Conservation (phyloP, 768 basidiomycete species). For the Collybia sordida region DNA sequence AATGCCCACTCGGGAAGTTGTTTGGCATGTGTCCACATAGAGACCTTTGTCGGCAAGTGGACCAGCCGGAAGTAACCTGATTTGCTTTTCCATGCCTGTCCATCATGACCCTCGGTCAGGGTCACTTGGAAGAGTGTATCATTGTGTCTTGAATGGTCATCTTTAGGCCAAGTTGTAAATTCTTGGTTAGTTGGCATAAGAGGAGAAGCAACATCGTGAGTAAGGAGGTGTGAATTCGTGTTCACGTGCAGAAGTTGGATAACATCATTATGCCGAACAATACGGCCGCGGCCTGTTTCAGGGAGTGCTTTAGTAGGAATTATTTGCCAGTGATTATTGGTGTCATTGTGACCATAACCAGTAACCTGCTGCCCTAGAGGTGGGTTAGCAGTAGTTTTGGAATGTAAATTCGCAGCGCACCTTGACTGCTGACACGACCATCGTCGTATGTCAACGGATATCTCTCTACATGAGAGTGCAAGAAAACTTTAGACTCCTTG, state of each 20-base stretch:
- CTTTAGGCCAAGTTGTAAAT: conserved; percentile 89
- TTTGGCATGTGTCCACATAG: conserved; percentile 88
- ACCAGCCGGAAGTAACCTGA: conserved; percentile 89
- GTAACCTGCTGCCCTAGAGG: conserved; percentile 88
- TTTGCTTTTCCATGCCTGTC: conserved; percentile 91
- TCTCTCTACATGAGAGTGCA: conserved; percentile 89
- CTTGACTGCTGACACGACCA: conserved; percentile 92
- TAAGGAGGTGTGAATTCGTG: conserved; percentile 81
- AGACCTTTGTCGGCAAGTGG: conserved; percentile 87
- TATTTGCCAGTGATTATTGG: conserved; percentile 95
- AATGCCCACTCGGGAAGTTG: conserved; percentile 95
- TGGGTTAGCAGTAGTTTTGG: conserved; percentile 1
- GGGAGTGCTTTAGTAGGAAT: conserved; percentile 94
- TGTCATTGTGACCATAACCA: conserved; percentile 90
- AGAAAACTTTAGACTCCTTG: conserved; percentile 89
- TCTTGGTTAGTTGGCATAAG: conserved; percentile 98
- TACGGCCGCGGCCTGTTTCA: conserved; percentile 88
- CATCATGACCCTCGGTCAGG: conserved; percentile 71
- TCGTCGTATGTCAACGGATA: conserved; percentile 96
- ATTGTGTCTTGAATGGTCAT: conserved; percentile 74
- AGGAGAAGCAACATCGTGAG: conserved; percentile 97
- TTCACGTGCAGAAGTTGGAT: conserved; percentile 87
- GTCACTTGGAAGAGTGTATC: conserved; percentile 87
- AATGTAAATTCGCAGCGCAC: conserved; percentile 23
- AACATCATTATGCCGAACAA: conserved; percentile 87